Conservation (phyloP, 306 rosid genomes). For the Lathyrus tuberosus region DNA sequence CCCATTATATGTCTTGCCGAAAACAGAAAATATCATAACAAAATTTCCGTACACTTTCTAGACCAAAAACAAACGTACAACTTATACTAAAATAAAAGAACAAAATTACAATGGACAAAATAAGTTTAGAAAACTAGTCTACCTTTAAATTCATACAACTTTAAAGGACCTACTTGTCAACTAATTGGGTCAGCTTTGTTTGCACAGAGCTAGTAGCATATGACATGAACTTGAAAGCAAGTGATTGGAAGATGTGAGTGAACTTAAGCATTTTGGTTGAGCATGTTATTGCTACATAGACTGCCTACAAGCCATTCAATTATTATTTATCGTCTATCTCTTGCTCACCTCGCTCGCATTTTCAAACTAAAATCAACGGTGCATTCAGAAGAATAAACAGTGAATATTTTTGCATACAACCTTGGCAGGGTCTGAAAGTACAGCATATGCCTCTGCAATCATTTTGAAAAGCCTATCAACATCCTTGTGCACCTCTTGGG, state of each 20-base stretch:
- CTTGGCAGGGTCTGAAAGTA: conserved; percentile 84
- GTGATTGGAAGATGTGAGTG: background rate
- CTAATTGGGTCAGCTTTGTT: too few relatives aligned
- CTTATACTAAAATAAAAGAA: conserved; percentile 4
- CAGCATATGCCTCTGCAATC: conserved; percentile 95
- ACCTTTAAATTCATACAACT: conserved; percentile 10
- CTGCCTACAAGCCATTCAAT: background rate
- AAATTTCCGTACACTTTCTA: background rate
- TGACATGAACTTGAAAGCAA: conserved; percentile 28
- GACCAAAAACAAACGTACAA: background rate
- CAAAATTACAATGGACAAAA: background rate
- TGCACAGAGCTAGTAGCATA: conserved; percentile 7
- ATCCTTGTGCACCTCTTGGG: conserved; percentile 78
- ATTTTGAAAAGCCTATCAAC: conserved; percentile 92
- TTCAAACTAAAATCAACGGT: conserved; percentile 9
- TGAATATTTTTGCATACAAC: conserved; percentile 43
- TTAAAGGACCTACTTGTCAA: background rate
- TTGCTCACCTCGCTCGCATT: conserved; percentile 15
- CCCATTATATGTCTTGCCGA: conserved; percentile 16
- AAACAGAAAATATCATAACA: conserved; percentile 16
- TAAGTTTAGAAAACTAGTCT: conserved; percentile 23
- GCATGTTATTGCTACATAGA: background rate
- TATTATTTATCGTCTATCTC: conserved; percentile 12
- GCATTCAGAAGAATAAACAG: conserved; percentile 24
- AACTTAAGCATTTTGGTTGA: background rate